Evolutionary conservation across 2,329 filamentous ascomycete genomes (phyloP).

Genomic region (Verticillium isaacii): DNA sequence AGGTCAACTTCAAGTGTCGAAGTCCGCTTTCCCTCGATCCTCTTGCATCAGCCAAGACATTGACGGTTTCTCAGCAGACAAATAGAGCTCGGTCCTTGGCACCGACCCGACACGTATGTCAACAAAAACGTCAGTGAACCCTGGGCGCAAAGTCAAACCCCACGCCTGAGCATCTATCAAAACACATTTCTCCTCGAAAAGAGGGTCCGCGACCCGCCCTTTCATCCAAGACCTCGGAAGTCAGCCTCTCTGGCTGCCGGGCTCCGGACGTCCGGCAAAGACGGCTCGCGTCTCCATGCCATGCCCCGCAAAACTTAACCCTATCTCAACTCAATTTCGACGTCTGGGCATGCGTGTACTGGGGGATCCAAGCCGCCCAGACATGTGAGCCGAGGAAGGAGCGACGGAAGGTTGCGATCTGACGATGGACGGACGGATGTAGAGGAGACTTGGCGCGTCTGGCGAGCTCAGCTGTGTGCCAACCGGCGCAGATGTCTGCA

Average conservation of each 20-base stretch:
- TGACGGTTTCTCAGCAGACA: too few species aligned
- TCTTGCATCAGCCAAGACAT: too few species aligned
- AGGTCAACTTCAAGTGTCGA: too few species aligned
- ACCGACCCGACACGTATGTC: neutral
- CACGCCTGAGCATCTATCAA: neutral
- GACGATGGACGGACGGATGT: neutral
- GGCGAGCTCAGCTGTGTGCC: neutral
- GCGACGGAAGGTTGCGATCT: neutral
- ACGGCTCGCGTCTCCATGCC: neutral
- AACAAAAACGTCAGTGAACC: neutral
- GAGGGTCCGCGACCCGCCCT: neutral
- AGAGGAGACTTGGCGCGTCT: neutral
- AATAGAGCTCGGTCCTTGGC: too few species aligned
- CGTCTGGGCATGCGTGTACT: neutral
- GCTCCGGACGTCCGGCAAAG: neutral
- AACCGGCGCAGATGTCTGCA: neutral
- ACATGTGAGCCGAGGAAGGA: neutral
- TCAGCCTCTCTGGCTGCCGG: neutral
- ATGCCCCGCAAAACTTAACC: neutral
- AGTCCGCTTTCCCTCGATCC: too few species aligned
- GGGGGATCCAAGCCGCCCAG: neutral
- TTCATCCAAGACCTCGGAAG: neutral
- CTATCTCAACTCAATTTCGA: neutral
- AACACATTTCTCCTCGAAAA: neutral
- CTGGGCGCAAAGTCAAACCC: neutral